A percentile compares a stretch with the other conserved stretches of the same genome.
These are phyloP conservation scores for Leucoagaricus sp. DNA, from an alignment of 1,284 basidiomycete genomes.

Conservation along the genomic window DNA sequence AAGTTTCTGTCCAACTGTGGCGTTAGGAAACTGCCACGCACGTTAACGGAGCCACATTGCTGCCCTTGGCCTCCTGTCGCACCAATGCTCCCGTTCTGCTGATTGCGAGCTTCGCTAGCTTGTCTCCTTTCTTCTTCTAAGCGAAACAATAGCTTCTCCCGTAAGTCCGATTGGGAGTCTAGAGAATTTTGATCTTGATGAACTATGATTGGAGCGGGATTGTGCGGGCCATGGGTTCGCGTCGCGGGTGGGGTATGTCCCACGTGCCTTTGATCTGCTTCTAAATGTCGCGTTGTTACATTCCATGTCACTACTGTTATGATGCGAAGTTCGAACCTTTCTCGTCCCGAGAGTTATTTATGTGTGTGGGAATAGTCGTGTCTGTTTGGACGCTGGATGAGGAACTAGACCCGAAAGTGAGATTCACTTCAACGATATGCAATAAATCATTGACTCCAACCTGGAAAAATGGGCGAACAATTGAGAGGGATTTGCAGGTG, in stretches of 20 bases:
- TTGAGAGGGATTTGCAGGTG: too few species aligned
- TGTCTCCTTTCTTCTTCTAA: constrained; percentile 46
- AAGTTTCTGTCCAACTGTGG: constrained; percentile 17
- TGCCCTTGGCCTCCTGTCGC: constrained; percentile 1
- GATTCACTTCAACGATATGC: too few species aligned
- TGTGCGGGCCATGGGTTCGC: constrained; percentile 18
- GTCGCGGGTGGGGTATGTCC: constrained; percentile 19
- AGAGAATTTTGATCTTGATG: constrained; percentile 11
- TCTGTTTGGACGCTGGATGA: not conserved
- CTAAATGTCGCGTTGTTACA: constrained; percentile 13
- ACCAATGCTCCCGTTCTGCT: not conserved
- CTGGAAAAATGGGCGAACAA: too few species aligned
- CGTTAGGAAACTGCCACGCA: not conserved
- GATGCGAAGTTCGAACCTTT: constrained; percentile 12
- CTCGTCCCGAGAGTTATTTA: constrained; percentile 1
- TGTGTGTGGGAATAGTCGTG: not conserved
- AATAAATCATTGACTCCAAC: too few species aligned
- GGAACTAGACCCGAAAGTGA: too few species aligned
- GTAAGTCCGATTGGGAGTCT: not conserved
- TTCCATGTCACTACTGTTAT: constrained; percentile 4
- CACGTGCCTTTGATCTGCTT: constrained; percentile 19
- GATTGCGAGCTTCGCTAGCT: constrained; percentile 15
- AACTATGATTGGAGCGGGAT: constrained; percentile 24
- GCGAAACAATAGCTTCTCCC: constrained; percentile 42
- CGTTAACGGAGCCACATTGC: not conserved